These are phyloP conservation scores for Castanea sativa DNA, from an alignment of 306 rosid genomes.

Conservation along the genomic window DNA sequence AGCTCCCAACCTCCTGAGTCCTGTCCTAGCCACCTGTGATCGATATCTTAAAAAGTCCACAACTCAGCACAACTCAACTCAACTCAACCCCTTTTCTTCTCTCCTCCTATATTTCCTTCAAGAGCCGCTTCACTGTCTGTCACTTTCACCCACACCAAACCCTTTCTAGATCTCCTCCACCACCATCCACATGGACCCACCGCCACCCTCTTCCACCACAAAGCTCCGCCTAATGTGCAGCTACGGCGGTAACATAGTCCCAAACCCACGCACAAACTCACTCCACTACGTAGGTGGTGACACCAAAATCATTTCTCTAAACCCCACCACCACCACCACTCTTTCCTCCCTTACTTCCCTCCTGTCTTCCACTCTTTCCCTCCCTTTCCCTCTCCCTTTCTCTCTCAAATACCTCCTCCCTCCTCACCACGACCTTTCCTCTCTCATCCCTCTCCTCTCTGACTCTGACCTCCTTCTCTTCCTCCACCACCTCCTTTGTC, in stretches of 20 bases:
- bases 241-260: constrained; percentile 54
- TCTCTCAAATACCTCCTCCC: constrained; percentile 60
- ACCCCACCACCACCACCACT: constrained; percentile 24
- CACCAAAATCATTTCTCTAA: constrained; percentile 48
- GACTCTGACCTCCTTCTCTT: constrained; percentile 40
- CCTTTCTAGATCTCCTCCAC: not conserved
- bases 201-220: not conserved
- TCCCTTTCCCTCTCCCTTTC: constrained; percentile 26
- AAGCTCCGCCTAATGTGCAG: constrained; percentile 70
- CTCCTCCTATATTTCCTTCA: not conserved
- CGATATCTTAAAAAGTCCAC: not conserved
- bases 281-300: constrained; percentile 63
- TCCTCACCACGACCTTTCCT: constrained; percentile 45
- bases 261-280: constrained; percentile 37
- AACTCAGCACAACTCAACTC: not conserved
- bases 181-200: constrained; percentile 33
- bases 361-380: constrained; percentile 37
- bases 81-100: not conserved
- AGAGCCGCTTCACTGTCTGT: not conserved
- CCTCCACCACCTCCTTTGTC: constrained; percentile 39
- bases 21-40: not conserved
- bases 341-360: constrained; percentile 38
- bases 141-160: not conserved
- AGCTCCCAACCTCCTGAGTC: not conserved
- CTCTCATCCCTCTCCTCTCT: constrained; percentile 47